Conservation (phyloP, 2,329 filamentous ascomycete genomes). For the Hypoxylon sp. region DNA sequence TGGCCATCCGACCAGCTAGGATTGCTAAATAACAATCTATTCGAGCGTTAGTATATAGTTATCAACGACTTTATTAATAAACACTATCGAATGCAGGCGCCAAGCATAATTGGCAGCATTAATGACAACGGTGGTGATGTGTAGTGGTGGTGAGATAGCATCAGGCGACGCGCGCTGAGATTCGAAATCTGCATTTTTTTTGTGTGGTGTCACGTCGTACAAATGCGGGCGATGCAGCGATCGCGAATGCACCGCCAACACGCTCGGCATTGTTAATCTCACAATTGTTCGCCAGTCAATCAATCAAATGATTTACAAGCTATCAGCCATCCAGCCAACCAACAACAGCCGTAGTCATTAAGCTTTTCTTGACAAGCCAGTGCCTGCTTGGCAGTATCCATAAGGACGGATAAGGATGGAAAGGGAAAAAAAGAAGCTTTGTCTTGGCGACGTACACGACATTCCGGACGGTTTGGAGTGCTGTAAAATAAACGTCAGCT, state of each 20-base stretch:
- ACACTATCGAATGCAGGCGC: slow-evolving; percentile 15
- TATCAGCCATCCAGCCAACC: slow-evolving; percentile 33
- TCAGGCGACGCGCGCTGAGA: slow-evolving; percentile 3
- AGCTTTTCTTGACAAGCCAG: slow-evolving; percentile 39
- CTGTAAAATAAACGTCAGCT: slow-evolving; percentile 54
- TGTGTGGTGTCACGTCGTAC: slow-evolving; percentile 42
- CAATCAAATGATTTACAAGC: slow-evolving; percentile 31
- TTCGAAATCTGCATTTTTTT: slow-evolving; percentile 14
- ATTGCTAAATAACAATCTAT: slow-evolving; percentile 73
- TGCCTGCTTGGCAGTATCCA: slow-evolving; percentile 43
- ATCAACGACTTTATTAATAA: slow-evolving; percentile 2
- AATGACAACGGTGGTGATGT: slow-evolving; percentile 28
- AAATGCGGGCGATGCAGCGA: slow-evolving; percentile 37
- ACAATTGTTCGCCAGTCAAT: slow-evolving; percentile 30
- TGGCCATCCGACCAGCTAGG: slow-evolving; percentile 67
- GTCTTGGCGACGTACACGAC: slow-evolving; percentile 56
- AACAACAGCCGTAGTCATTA: slow-evolving; percentile 34
- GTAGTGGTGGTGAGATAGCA: slow-evolving; percentile 15
- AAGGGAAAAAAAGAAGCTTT: slow-evolving; percentile 48
- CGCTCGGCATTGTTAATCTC: slow-evolving; percentile 27
- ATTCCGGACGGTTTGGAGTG: slow-evolving; percentile 56
- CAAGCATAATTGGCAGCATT: slow-evolving; percentile 6
- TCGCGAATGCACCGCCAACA: slow-evolving; percentile 36
- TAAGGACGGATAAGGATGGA: slow-evolving; percentile 21
- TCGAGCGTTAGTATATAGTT: slow-evolving; percentile 24